phyloP scores from a whole-genome alignment of 169 alveolate genomes.

The Prorocentrum cordatum region DNA sequence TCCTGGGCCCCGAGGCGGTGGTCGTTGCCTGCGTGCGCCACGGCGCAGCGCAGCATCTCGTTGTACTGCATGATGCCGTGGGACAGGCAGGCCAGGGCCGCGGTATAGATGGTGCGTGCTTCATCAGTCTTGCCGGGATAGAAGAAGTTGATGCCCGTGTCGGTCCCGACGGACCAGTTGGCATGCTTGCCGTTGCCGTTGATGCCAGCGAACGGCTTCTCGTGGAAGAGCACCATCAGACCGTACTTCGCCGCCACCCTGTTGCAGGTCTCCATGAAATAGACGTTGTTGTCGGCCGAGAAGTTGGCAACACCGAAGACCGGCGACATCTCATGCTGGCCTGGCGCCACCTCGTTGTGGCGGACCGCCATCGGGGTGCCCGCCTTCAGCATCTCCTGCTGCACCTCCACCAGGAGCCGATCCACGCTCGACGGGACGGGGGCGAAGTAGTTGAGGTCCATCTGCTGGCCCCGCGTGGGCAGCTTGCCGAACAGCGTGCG shows the following conservation, averaged over 20 bases:
- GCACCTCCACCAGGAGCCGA: conserved; percentile 5
- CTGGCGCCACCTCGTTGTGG: conserved; percentile 43
- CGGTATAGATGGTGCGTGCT: conserved; percentile 14
- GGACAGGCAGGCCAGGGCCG: conserved; percentile 44
- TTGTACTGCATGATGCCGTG: conserved; percentile 49
- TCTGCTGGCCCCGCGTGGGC: conserved; percentile 60
- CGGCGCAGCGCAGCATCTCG: conserved; percentile 48
- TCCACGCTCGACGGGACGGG: conserved; percentile 29
- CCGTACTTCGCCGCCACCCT: conserved; percentile 54
- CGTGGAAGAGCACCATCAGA: conserved; percentile 57
- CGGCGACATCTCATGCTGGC: background rate
- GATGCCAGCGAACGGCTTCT: conserved; percentile 66
- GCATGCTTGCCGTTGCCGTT: conserved; percentile 69
- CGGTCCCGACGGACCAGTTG: conserved; percentile 66
- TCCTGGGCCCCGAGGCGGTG: conserved; percentile 48
- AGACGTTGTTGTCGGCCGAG: conserved; percentile 44
- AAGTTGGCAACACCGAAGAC: background rate
- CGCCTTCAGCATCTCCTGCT: conserved; percentile 20
- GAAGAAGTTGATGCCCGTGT: conserved; percentile 56
- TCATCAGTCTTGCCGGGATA: conserved; percentile 65
- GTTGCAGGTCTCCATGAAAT: conserved; percentile 37
- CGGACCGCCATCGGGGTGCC: conserved; percentile 61
- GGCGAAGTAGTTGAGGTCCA: conserved; percentile 46
- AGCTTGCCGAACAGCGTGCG: conserved; percentile 53
- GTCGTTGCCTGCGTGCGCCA: conserved; percentile 54